phyloP scores from a whole-genome alignment of 1,284 basidiomycete species.

The Pseudozyma hubeiensis region DNA sequence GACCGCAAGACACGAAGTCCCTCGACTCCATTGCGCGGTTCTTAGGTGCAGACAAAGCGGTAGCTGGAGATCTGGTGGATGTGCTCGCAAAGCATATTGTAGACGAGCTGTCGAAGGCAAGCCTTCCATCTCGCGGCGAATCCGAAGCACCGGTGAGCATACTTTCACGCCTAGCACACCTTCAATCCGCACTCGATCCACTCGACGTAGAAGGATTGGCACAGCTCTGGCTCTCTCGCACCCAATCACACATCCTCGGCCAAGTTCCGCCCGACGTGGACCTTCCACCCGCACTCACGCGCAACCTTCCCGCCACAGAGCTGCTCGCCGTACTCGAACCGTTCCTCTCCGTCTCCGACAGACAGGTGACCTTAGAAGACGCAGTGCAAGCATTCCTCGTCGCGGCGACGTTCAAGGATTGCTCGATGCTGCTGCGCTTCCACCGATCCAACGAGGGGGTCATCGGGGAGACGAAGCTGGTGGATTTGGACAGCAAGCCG shows the following conservation, averaged over 20 bases:
- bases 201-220: constrained; percentile 84
- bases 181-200: constrained; percentile 82
- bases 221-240: constrained; percentile 29
- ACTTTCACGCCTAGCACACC: constrained; percentile 74
- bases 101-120: constrained; percentile 18
- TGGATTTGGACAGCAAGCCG: constrained; percentile 88
- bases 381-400: constrained; percentile 75
- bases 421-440: constrained; percentile 80
- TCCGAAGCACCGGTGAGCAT: constrained; percentile 53
- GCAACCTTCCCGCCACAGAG: constrained; percentile 8
- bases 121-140: neutral
- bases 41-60: neutral
- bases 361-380: constrained; percentile 6
- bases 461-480: constrained; percentile 20
- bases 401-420: constrained; percentile 95
- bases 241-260: constrained; percentile 28
- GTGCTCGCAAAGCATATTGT: neutral
- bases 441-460: constrained; percentile 1
- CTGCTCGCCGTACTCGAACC: constrained; percentile 8
- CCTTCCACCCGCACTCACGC: constrained; percentile 5
- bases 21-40: constrained; percentile 9
- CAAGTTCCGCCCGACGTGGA: neutral
- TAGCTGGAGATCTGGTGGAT: neutral
- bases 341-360: neutral
- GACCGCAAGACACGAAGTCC: constrained; percentile 7